Percentiles rank a stretch among this genome's conserved stretches.
Conservation (phyloP, 768 basidiomycete genomes). For the Chlorophyllum brunneum region DNA sequence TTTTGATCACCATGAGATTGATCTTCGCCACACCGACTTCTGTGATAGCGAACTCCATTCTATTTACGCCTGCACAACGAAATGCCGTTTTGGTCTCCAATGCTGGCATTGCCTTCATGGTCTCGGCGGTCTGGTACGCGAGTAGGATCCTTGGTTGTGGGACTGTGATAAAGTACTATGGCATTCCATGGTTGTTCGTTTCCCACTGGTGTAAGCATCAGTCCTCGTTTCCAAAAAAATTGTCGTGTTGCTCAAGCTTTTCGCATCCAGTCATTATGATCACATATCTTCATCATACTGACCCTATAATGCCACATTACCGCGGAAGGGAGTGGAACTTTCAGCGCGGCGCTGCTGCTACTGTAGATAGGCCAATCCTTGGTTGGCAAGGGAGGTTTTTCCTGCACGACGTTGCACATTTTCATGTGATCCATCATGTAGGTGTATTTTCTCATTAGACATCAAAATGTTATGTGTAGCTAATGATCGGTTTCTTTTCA, state of each 20-base stretch:
- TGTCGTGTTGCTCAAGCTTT: neutral
- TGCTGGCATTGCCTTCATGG: constrained; percentile 49
- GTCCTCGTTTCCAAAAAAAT: neutral
- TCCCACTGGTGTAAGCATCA: constrained; percentile 49
- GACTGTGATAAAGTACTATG: constrained; percentile 45
- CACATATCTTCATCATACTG: constrained; percentile 67
- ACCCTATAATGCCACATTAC: constrained; percentile 52
- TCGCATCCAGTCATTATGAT: constrained; percentile 41
- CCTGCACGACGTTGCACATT: constrained; percentile 63
- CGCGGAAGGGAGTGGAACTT: constrained; percentile 56
- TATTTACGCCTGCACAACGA: constrained; percentile 52
- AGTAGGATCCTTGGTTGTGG: constrained; percentile 33
- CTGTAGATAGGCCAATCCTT: constrained; percentile 53
- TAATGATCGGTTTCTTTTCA: neutral
- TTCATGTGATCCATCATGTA: constrained; percentile 61
- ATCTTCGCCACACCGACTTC: constrained; percentile 5
- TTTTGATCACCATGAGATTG: neutral
- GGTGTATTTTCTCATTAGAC: constrained; percentile 16
- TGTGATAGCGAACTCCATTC: constrained; percentile 45
- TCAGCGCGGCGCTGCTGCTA: constrained; percentile 58
- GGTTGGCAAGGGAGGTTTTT: constrained; percentile 67
- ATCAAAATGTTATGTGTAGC: neutral
- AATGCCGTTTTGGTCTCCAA: constrained; percentile 54
- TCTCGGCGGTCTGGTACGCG: constrained; percentile 33
- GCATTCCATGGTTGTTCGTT: constrained; percentile 52